Percentiles rank a stretch among this genome's conserved stretches.
Evolutionary conservation across 1,284 basidiomycete genomes (phyloP).

Genomic region (Microbotryum violaceum): DNA sequence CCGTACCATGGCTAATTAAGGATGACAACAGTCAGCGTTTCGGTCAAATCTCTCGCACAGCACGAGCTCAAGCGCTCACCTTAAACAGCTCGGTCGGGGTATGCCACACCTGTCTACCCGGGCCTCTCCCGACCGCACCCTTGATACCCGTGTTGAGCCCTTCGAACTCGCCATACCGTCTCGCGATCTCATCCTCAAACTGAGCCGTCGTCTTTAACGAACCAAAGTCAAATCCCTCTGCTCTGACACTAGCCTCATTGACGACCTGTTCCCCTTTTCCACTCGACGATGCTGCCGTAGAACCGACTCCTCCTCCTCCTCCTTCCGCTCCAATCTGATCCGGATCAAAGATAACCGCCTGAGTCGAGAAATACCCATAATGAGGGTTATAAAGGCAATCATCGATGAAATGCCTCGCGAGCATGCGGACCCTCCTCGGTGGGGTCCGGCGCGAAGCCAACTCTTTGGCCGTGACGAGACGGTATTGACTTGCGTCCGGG

Average conservation of each 20-base stretch:
- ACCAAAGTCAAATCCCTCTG: conserved; percentile 58
- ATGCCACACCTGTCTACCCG: conserved; percentile 93
- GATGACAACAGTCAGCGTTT: neutral
- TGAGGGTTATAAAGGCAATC: conserved; percentile 94
- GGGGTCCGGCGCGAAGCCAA: conserved; percentile 56
- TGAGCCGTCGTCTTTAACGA: conserved; percentile 59
- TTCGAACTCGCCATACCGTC: conserved; percentile 60
- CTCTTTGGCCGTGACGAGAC: conserved; percentile 64
- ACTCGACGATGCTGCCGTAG: conserved; percentile 25
- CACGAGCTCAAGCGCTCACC: conserved; percentile 48
- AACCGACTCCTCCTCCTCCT: neutral
- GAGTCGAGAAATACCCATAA: conserved; percentile 94
- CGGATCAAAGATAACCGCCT: conserved; percentile 74
- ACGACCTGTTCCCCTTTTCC: conserved; percentile 38
- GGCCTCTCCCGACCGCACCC: conserved; percentile 49
- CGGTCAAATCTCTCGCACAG: neutral
- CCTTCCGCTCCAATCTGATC: conserved; percentile 40
- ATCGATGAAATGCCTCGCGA: conserved; percentile 92
- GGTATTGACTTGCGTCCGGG: conserved; percentile 44
- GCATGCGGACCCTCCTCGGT: conserved; percentile 81
- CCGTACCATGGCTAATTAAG: conserved; percentile 78
- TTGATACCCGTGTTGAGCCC: conserved; percentile 40
- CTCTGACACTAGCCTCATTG: conserved; percentile 15
- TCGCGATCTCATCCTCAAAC: conserved; percentile 73
- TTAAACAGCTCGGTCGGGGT: conserved; percentile 98